Base-by-base conservation (phyloP, 768 basidiomycete genomes). In the Kwoniella bestiolae region DNA sequence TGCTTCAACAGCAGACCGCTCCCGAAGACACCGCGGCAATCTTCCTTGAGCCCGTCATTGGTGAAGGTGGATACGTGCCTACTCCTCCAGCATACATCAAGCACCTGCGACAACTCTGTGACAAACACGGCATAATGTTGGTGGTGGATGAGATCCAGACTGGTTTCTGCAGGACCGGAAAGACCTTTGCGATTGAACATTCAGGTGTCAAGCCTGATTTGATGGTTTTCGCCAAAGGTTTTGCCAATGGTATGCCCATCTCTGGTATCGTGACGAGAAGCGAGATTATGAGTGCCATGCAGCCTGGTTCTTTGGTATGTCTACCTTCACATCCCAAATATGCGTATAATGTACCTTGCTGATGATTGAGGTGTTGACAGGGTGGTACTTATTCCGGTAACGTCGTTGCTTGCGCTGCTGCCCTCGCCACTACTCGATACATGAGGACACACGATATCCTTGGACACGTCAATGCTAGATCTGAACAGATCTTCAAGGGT, bases 31-130 rank as follows among this genome's bases (percentile, higher is more conserved):
- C 94, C 0, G 92, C 94, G 1, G 94, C 94, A 18, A 89, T 97
- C 75, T 83, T 98, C 69, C 80, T 98, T 35, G 95, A 98, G 84
- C 91, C 95, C 46, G 89, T 97, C 0, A 84, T 97, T 31, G 94
- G 94, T 26, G 95, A 97, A 81, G 95, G 95, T 29, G 95, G 95
- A 1, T 97, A 98, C 80, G 90, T 96, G 11, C 89, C 91, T 28
- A 92, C 95, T 0, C 91, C 93, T 0, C 76, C 86, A 1, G 86
- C 86, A 26, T 98, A 90, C 83, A 81, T 98, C 66, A 84, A 86
- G 47, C 91, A 91, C 21, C 82, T 98, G 38, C 84, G 94, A 66
- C 83, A 84, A 60, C 84, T 94, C 21, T 97, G 94, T 81, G 91
- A 94, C 77, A 84, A 89, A 79, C 85, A 98, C 76, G 88, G 86